These are phyloP conservation scores for Dictyostelium intermedium DNA, from an alignment of 78 protist species.

Conservation along the genomic window DNA sequence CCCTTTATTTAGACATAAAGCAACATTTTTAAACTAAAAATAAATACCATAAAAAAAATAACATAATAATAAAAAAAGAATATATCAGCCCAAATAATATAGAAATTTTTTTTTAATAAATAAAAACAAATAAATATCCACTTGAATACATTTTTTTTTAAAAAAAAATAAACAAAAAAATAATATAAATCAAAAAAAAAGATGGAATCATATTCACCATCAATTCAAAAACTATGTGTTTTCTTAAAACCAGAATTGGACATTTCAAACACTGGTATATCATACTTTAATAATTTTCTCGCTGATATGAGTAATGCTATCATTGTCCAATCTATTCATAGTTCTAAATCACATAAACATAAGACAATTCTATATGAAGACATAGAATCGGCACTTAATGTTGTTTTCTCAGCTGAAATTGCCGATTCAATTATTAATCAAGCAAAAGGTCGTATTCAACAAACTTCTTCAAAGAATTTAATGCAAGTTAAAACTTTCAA, in stretches of 20 bases:
- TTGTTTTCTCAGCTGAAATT: slow-evolving; percentile 34
- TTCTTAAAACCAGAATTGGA: slow-evolving; percentile 44
- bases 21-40: neutral
- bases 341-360: slow-evolving; percentile 11
- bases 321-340: slow-evolving; percentile 47
- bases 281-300: slow-evolving; percentile 46
- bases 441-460: slow-evolving; percentile 66
- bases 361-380: slow-evolving; percentile 30
- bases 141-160: no score
- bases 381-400: neutral
- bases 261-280: slow-evolving; percentile 41
- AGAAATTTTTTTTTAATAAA: no score
- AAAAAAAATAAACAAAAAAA: no score
- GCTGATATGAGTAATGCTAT: slow-evolving; percentile 36
- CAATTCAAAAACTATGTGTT: slow-evolving; percentile 65
- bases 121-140: no score
- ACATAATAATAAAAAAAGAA: neutral
- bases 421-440: slow-evolving; percentile 59
- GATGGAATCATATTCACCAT: slow-evolving; percentile 76
- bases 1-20: no score
- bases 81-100: no score
- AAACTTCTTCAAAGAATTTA: slow-evolving; percentile 37
- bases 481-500: slow-evolving; percentile 24
- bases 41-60: neutral
- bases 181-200: neutral